These are phyloP conservation scores for Ophiosphaerella narmari DNA, from an alignment of 2,329 filamentous ascomycete species.

Conservation along the genomic window DNA sequence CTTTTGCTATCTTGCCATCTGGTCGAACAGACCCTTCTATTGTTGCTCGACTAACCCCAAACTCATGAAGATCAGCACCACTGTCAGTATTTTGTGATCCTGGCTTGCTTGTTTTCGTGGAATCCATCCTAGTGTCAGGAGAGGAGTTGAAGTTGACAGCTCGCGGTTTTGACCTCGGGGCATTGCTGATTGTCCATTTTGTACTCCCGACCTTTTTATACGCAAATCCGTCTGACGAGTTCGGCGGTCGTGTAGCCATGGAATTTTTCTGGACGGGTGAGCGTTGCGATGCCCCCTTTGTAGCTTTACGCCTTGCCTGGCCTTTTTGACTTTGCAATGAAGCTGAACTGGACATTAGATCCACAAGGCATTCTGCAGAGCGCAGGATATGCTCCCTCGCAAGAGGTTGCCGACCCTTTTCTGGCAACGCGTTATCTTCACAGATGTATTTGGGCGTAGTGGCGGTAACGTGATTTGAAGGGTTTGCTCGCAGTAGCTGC, in stretches of 20 bases:
- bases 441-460: not conserved
- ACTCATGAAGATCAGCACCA: not conserved
- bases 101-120: not conserved
- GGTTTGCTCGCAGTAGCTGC: not conserved
- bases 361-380: conserved; percentile 19
- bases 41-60: too few relatives aligned
- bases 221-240: conserved; percentile 31
- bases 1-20: not conserved
- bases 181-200: conserved; percentile 8
- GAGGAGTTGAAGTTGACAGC: conserved; percentile 33
- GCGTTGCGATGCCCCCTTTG: not conserved
- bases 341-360: not conserved
- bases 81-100: not conserved
- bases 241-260: conserved; percentile 27
- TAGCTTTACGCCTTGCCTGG: not conserved
- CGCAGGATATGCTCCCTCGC: conserved; percentile 13
- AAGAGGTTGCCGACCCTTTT: not conserved
- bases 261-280: conserved; percentile 12
- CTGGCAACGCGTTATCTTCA: not conserved
- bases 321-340: not conserved
- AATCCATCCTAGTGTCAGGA: conserved; percentile 10
- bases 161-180: conserved; percentile 20
- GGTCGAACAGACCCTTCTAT: too few relatives aligned
- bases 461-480: not conserved
- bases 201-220: conserved; percentile 27